Evolutionary conservation across 257 asterid species (phyloP).

Genomic region (Rubia yunnanensis): DNA sequence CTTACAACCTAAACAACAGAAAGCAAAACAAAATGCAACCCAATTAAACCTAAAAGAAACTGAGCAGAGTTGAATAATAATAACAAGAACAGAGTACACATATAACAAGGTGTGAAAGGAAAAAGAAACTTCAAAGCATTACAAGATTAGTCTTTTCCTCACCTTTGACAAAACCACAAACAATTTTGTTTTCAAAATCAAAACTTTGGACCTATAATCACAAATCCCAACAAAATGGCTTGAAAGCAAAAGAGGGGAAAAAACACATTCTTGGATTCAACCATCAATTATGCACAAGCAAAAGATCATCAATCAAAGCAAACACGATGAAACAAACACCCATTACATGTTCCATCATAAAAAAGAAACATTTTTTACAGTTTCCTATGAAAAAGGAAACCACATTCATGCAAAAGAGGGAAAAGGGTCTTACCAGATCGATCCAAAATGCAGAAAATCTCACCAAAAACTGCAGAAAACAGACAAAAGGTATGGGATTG

Average conservation of each 20-base stretch:
- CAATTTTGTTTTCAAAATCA: not conserved
- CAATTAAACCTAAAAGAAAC: not conserved
- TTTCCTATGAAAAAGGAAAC: not conserved
- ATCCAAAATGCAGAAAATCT: not conserved
- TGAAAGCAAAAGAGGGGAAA: not conserved
- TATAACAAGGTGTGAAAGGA: not conserved
- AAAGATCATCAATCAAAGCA: not conserved
- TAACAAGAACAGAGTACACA: not conserved
- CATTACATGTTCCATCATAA: not conserved
- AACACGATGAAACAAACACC: not conserved
- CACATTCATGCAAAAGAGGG: not conserved
- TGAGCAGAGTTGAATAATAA: not conserved
- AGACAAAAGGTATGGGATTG: not conserved
- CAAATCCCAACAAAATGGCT: not conserved
- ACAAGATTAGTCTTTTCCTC: not conserved
- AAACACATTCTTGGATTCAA: not conserved
- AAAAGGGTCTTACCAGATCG: not conserved
- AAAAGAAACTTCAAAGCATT: not conserved
- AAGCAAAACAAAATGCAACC: not conserved
- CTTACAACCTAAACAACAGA: slow-evolving; percentile 13
- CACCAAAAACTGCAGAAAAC: not conserved
- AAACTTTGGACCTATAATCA: not conserved
- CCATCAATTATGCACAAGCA: no score
- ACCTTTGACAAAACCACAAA: not conserved
- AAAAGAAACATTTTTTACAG: slow-evolving; percentile 1